Base-by-base conservation (phyloP, 495 filamentous ascomycete species). In the Penicillium cinerascens region DNA sequence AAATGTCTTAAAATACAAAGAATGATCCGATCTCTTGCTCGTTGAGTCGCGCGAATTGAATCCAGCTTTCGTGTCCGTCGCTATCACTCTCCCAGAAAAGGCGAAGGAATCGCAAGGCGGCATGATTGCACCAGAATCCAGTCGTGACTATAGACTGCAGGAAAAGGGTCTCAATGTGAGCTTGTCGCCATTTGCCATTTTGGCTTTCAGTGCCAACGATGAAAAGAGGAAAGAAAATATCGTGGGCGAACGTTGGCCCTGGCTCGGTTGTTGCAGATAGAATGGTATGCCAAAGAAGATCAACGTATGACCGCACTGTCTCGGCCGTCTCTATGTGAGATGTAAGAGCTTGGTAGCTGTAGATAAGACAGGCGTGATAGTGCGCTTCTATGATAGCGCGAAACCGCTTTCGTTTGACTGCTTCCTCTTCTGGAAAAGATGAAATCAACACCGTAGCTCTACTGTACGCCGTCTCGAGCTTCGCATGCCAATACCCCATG, bases 211-310 rank as follows among this genome's bases (percentile, higher is more conserved):
- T 58, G 10, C 59, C 59, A 8, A 51, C 51, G 23, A 61, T 55
- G 35, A 61, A 61, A 10, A 61, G 48, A n/a, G 59, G 59, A 17
- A 61, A 55, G 47, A 58, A 61, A 3, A 61, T 16, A 17, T 55
- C 51, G 23, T 61, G 59, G 1, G 55, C 50, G 35, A 61, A 55
- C 2, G n/a, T 23, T 23, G 44, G 47, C 8, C 15, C 15, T 18
- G 55, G 9, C 16, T 15, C 48, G 5, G 4, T 21, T 0, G 40
- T 42, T 17, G 58, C 17, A 11, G 33, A 21, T 26, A 52, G 29
- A 10, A 61, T 42, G 1, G 40, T 52, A 29, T 52, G 22, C 21
- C 44, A 52, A 2, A 61, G 42, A 35, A 27, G 23, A 29, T 41
- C 16, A 11, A 54, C n/a, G 9, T 26, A 45, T 4, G 40, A 6